These are phyloP conservation scores for Spencermartinsiella ligniputridi DNA, from an alignment of 1,139 yeast species.

Conservation along the genomic window DNA sequence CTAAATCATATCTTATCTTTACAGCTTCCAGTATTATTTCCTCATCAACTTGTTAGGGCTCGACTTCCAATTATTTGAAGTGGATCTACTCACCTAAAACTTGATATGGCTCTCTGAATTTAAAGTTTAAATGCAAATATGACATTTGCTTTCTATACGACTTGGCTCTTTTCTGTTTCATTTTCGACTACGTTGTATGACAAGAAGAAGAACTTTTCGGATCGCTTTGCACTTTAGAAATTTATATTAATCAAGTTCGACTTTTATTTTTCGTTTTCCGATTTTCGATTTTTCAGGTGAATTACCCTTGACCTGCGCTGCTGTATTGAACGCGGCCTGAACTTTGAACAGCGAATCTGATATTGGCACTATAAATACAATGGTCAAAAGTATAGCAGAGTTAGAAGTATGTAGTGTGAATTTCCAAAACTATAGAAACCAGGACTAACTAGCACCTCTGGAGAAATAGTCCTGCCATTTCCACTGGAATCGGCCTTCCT, in stretches of 20 bases:
- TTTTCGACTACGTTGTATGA: constrained; percentile 29
- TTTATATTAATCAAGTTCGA: too few species aligned
- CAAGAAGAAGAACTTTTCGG: neutral
- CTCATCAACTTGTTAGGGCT: constrained; percentile 58
- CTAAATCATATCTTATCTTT: constrained; percentile 64
- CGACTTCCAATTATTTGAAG: neutral
- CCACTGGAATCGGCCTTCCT: constrained; percentile 15
- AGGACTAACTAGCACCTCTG: neutral
- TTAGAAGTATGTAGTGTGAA: neutral
- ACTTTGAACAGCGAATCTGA: too few species aligned
- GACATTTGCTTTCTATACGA: constrained; percentile 90
- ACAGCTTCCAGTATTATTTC: constrained; percentile 65
- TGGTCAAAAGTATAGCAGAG: neutral
- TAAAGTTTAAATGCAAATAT: constrained; percentile 77
- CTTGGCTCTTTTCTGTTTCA: constrained; percentile 97
- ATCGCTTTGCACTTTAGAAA: too few species aligned
- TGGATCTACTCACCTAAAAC: constrained; percentile 36
- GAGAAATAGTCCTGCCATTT: neutral
- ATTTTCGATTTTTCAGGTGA: constrained; percentile 1
- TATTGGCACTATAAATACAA: too few species aligned
- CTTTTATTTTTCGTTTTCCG: neutral
- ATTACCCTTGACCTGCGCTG: constrained; percentile 4
- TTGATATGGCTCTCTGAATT: constrained; percentile 92
- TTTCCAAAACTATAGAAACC: too few species aligned
- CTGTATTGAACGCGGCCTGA: too few species aligned